Evolutionary conservation across 208 protist genomes (phyloP).

Genomic region (Trypanosoma boissoni): DNA sequence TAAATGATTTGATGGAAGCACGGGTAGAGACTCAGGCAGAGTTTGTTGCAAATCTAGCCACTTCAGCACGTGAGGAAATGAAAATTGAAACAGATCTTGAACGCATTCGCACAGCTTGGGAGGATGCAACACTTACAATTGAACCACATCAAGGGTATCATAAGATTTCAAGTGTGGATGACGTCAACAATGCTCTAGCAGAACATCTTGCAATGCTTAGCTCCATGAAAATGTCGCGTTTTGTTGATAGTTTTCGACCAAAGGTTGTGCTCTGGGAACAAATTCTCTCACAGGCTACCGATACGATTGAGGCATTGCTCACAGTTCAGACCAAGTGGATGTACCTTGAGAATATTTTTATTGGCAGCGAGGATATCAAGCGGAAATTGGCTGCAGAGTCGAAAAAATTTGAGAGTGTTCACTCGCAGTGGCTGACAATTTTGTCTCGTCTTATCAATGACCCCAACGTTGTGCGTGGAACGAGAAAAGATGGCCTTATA

Average conservation of each 20-base stretch:
- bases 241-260: constrained; percentile 93
- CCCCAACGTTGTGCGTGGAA: constrained; percentile 86
- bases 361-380: constrained; percentile 97
- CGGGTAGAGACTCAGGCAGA: constrained; percentile 94
- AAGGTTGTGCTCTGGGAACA: constrained; percentile 95
- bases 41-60: constrained; percentile 92
- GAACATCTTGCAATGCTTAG: constrained; percentile 93
- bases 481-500: constrained; percentile 89
- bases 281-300: constrained; percentile 91
- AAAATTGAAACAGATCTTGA: constrained; percentile 93
- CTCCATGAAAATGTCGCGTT: constrained; percentile 96
- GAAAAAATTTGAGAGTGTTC: constrained; percentile 94
- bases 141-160: constrained; percentile 90
- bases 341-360: constrained; percentile 97
- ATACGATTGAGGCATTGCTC: constrained; percentile 93
- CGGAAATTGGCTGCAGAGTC: constrained; percentile 96
- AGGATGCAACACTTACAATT: constrained; percentile 75
- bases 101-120: constrained; percentile 93
- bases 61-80: constrained; percentile 93
- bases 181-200: constrained; percentile 92
- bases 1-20: constrained; percentile 92
- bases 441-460: constrained; percentile 85
- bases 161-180: constrained; percentile 91
- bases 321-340: constrained; percentile 96
- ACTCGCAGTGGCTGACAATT: constrained; percentile 93